Conservation (phyloP, 768 basidiomycete genomes). For the Sutorius australiensis region DNA sequence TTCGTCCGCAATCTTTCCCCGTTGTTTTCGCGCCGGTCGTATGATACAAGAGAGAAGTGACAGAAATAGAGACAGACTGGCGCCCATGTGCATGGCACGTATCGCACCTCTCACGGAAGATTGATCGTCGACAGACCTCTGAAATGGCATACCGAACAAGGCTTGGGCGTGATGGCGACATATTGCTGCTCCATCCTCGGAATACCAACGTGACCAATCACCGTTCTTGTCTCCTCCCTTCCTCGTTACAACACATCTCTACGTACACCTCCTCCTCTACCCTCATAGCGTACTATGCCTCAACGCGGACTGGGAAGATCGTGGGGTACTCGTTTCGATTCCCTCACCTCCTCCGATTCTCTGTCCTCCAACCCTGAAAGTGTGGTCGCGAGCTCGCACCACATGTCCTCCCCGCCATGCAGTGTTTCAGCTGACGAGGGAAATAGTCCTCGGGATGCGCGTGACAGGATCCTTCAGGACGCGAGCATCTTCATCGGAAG, state of each 20-base stretch:
- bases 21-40: conserved; percentile 22
- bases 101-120: conserved; percentile 26
- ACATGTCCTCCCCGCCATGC: conserved; percentile 13
- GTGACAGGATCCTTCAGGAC: conserved; percentile 59
- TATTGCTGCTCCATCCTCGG: conserved; percentile 15
- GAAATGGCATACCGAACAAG: conserved; percentile 12
- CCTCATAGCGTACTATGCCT: conserved; percentile 39
- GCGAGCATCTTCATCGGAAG: conserved; percentile 85
- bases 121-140: conserved; percentile 20
- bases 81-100: conserved; percentile 8
- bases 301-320: conserved; percentile 43
- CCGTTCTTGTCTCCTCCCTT: conserved; percentile 7
- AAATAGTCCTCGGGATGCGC: conserved; percentile 34
- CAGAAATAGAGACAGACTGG: conserved; percentile 24
- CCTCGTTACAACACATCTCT: conserved; percentile 17
- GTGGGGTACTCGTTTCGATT: conserved; percentile 75
- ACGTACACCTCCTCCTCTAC: conserved; percentile 5
- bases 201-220: conserved; percentile 21
- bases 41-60: conserved; percentile 28
- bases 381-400: conserved; percentile 3
- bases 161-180: conserved; percentile 18
- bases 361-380: conserved; percentile 36
- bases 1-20: conserved; percentile 18
- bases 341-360: conserved; percentile 50
- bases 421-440: conserved; percentile 20